Percentiles rank a stretch among this genome's conserved stretches.
These are phyloP conservation scores for Penicillium coffeae DNA, from an alignment of 495 filamentous ascomycete genomes.

Conservation along the genomic window DNA sequence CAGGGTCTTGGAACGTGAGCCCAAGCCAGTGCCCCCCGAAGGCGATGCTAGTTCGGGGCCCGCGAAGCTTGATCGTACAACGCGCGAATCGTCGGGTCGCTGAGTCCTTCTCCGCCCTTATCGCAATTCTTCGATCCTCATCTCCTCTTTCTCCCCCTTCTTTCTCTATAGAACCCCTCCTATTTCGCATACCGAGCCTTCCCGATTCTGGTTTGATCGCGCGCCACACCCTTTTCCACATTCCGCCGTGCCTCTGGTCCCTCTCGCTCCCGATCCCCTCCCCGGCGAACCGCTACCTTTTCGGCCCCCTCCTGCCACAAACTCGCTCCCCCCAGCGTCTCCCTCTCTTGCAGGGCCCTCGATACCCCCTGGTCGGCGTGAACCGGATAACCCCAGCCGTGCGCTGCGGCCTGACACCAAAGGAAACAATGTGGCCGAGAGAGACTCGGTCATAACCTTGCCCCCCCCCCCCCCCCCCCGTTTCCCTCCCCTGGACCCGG, in stretches of 20 bases:
- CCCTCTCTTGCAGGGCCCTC: neutral
- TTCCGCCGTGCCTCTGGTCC: slow-evolving; percentile 2
- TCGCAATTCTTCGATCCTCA: slow-evolving; percentile 8
- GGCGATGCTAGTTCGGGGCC: slow-evolving; percentile 3
- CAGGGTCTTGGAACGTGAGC: neutral
- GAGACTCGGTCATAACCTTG: slow-evolving; percentile 28
- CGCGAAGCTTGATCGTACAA: slow-evolving; percentile 39
- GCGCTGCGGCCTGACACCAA: slow-evolving; percentile 12
- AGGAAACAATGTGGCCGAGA: slow-evolving; percentile 37
- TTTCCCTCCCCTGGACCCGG: slow-evolving; percentile 6
- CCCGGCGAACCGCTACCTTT: neutral
- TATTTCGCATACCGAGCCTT: neutral
- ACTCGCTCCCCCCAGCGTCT: neutral
- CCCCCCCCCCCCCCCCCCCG: slow-evolving; percentile 15
- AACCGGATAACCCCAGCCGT: slow-evolving; percentile 1
- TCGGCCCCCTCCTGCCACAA: neutral
- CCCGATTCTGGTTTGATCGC: neutral
- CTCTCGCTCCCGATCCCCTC: neutral
- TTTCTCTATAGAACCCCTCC: neutral
- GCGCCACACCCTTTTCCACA: neutral
- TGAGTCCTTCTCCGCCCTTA: slow-evolving; percentile 25
- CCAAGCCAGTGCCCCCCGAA: neutral
- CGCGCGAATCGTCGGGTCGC: slow-evolving; percentile 21
- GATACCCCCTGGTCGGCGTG: neutral
- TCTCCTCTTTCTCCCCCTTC: slow-evolving; percentile 4